These are phyloP conservation scores for Rhododendron griersonianum DNA, from an alignment of 148 eudicot species.

Conservation along the genomic window DNA sequence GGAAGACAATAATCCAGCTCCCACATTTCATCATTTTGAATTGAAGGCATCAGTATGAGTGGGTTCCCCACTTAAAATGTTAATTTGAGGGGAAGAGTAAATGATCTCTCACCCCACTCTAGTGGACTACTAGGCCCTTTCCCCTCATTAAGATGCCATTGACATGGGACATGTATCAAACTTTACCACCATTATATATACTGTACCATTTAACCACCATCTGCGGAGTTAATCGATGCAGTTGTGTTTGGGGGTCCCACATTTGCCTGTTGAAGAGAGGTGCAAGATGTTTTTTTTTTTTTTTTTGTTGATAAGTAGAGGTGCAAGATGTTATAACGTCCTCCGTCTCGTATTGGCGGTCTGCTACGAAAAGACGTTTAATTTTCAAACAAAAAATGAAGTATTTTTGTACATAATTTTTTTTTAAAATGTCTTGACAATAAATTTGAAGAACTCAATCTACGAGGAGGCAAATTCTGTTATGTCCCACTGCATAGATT, in stretches of 20 bases:
- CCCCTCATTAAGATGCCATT: neutral
- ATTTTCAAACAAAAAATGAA: too few relatives aligned
- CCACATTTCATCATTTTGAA: conserved; percentile 2
- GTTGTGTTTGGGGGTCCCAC: neutral
- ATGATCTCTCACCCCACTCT: neutral
- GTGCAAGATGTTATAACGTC: neutral
- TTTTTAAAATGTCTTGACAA: too few relatives aligned
- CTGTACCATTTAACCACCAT: too few relatives aligned
- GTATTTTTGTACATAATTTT: too few relatives aligned
- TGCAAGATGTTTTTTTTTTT: neutral
- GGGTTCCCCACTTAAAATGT: conserved; percentile 6
- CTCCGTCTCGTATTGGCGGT: too few relatives aligned
- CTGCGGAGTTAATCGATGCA: neutral
- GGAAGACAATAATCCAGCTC: neutral
- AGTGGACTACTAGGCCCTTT: neutral
- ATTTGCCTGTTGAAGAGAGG: neutral
- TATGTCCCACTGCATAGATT: too few relatives aligned
- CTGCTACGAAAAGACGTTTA: too few relatives aligned
- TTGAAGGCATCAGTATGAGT: neutral
- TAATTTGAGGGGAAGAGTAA: neutral
- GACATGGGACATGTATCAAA: neutral
- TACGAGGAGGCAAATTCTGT: too few relatives aligned
- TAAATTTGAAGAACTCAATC: too few relatives aligned
- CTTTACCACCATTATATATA: neutral
- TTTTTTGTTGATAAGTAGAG: too few relatives aligned